Evolutionary conservation across 2,329 filamentous ascomycete genomes (phyloP), one percentile per base, ranked within the genome.

Genomic region (Zymoseptoria passerinii): DNA sequence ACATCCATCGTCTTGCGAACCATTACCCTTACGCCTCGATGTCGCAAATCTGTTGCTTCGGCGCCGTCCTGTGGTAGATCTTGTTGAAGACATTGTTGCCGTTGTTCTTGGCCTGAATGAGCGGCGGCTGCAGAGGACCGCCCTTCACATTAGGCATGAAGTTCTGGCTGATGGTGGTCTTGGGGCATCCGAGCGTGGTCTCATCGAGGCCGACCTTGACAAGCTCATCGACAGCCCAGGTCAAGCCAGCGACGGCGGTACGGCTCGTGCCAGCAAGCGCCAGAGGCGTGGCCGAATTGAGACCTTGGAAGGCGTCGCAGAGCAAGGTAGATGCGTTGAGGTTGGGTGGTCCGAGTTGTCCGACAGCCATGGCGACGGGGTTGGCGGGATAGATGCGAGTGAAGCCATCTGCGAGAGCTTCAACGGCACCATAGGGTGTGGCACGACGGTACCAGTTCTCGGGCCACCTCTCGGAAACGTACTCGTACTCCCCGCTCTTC

Each of bases 81-180:
- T 72, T 70, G 63, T 70, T 65, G 60, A 73, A 74, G 1, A 71
- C 69, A 54, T 74, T 73, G 59, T 73, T 68, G 5, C 72, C 71
- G 27, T 67, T 67, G 44, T 70, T 70, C 10, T 60, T 50, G 19
- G 63, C 61, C 20, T 64, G 63, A 20, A 56, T 61, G 16, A 65
- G 63, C 20, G 70, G 68, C 23, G 65, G 62, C 10, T 63, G 67
- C 7, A 66, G 52, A 19, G 71, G 72, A 0, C 72, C 72, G 54
- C 72, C 72, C 9, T 55, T 66, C 2, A 61, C 56, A 52, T 72
- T 66, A 1, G 71, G 69, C 58, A 67, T 73, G 51, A 65, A 63
- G 61, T 73, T 69, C 19, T 66, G 63, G 10, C 63, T 67, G 27
- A 73, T 19, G 6, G 64, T 60, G 49, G 57, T 65, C 29, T 55